Base-by-base conservation (phyloP, 2,329 filamentous ascomycete genomes). In the Eurotiales sp. region DNA sequence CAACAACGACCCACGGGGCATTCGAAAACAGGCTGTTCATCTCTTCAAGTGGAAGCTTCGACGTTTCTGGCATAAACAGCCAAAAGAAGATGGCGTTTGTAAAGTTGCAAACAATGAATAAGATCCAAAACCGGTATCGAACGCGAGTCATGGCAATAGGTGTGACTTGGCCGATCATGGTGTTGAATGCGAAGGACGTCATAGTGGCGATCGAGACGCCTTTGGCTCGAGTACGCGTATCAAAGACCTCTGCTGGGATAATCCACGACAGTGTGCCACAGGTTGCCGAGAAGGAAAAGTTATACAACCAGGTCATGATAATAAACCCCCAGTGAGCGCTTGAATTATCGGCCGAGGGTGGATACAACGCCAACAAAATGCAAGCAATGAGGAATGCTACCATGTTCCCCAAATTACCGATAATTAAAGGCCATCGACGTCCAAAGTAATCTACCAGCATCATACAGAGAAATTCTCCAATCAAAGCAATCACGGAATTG, bases 161-260 rank as follows among this genome's bases (percentile, higher is more conserved):
- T 0, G 84, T 88, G 8, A 84, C 78, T 64, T 86, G 82, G 1
- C 84, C 84, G 51, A 88, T 88, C 79, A 88, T 82, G 25, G 85
- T 88, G 70, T 88, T 88, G 73, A 87, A 89, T 2, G 86, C 86
- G 65, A 87, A 90, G 10, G 78, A 83, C 0, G 73, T 77, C 85
- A 89, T 88, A 4, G 84, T 87, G 0, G 85, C 85, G 55, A 90
- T 82, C 1, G 84, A 85, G 1, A 90, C 86, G 59, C 86, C 87
- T 72, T 88, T 88, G 48, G 82, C 77, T 34, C 87, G 79, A 0
- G 86, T 90, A 55, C 84, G 81, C 2, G 85, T 90, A 67, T 90
- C 87, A 69, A 90, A 90, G 36, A 89, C 85, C 64, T 89, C 86
- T 45, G 86, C 83, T 0, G 67, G 70, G 29, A 77, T 73, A 50